Base-by-base conservation (phyloP, 345 rosid species). In the Triadica sebifera region DNA sequence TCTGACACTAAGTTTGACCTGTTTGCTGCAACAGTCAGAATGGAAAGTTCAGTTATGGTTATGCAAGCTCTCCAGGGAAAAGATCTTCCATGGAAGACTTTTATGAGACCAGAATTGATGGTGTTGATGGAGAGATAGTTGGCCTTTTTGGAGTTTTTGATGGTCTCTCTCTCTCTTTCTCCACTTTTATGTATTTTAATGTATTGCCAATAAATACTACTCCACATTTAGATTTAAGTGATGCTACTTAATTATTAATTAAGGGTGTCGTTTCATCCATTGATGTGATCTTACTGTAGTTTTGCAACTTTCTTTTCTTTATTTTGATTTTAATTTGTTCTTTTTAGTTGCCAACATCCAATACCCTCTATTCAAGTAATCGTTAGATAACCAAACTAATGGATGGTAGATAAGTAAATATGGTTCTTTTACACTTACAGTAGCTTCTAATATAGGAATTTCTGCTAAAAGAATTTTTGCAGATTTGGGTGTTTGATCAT, bases 131-230 rank as follows among this genome's bases (percentile, higher is more conserved):
- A 56, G 93, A 93, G 81, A 93, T 93, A 67, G 97, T 96, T 81
- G 99, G 97, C 46, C 90, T 93, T 4, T 96, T 96, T 87, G 99
- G 98, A 74, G 99, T 96, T 80, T 96, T 96, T 84, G 99, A 96
- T 75, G 99, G 99, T 96, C 81, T 65, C 11, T 74, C 58, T 85
- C 65, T 75, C 47, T 69, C 69, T 61, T 38, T 29, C 34, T 29
- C 34, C 34, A 29, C 34, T 66, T 6, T 67, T 5, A n/a, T 25
- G 49, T 3, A 50, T 34, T 52, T 51, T 3, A 29, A 41, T 49
- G 22, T n/a, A 19, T 53, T 68, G 2, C 9, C 22, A 9, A 10
- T 38, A 34, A 24, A 41, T 49, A 29, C 25, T 57, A 19, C 20
- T 22, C 64, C 37, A 25, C 17, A 52, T 62, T 47, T 45, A 56